Percentiles rank a stretch among this genome's conserved stretches.
Conservation (phyloP, 345 rosid species). For the Psidium guajava region DNA sequence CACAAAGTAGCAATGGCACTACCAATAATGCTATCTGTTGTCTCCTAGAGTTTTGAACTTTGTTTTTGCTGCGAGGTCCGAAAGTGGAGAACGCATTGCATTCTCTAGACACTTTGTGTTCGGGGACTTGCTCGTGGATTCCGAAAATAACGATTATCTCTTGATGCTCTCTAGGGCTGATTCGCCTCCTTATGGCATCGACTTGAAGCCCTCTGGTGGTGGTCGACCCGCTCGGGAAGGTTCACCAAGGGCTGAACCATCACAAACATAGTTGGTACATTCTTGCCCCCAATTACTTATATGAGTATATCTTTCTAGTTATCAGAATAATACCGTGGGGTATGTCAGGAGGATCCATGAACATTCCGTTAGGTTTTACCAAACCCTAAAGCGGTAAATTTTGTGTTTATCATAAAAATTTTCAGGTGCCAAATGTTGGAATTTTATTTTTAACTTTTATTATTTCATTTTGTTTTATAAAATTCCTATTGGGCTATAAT, state of each 20-base stretch:
- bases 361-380: neutral
- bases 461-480: too few species aligned
- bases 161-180: constrained; percentile 35
- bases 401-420: neutral
- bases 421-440: neutral
- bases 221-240: constrained; percentile 54
- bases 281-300: neutral
- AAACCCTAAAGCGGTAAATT: neutral
- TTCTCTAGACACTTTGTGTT: constrained; percentile 17
- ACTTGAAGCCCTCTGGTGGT: constrained; percentile 17
- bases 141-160: constrained; percentile 39
- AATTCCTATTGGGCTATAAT: too few species aligned
- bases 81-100: too few species aligned
- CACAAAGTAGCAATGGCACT: neutral
- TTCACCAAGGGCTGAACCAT: constrained; percentile 48
- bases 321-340: neutral
- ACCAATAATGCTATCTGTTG: neutral
- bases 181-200: neutral
- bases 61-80: neutral
- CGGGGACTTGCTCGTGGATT: constrained; percentile 49
- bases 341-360: neutral
- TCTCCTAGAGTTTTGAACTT: neutral
- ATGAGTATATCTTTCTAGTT: neutral
- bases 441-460: too few species aligned
- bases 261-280: constrained; percentile 22